Conservation (phyloP, 257 asterid genomes). For the Ilex asprella region DNA sequence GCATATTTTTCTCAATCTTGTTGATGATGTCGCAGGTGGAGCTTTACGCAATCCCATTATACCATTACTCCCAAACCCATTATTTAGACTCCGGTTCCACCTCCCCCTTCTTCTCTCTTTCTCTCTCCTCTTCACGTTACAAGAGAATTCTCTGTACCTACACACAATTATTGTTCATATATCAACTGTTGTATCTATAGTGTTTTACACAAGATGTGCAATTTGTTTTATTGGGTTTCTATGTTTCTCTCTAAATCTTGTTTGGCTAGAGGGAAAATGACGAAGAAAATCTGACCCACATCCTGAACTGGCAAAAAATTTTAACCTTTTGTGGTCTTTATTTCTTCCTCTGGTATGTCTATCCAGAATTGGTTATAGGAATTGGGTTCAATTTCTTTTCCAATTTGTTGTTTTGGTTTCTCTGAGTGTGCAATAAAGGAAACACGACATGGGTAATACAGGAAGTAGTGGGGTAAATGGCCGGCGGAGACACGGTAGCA, state of each 20-base stretch:
- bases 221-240: neutral
- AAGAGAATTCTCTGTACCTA: neutral
- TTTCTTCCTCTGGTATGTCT: neutral
- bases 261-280: neutral
- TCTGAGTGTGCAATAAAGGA: too few relatives aligned
- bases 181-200: conserved; percentile 20
- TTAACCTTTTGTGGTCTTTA: neutral
- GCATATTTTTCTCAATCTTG: too few relatives aligned
- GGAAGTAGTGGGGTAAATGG: conserved; percentile 66
- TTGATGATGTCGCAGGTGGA: conserved; percentile 22
- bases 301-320: neutral
- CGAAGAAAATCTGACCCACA: neutral
- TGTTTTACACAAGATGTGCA: neutral
- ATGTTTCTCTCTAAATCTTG: neutral
- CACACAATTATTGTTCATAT: neutral
- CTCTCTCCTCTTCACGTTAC: neutral
- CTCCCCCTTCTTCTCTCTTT: neutral
- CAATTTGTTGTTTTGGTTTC: neutral
- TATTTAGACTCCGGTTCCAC: too few relatives aligned
- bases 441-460: conserved; percentile 64
- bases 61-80: conserved; percentile 3
- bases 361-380: neutral
- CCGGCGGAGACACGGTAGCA: conserved; percentile 54
- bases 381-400: neutral
- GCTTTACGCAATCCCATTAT: conserved; percentile 25